Evolutionary conservation across 371 early-diverging fungal genomes (phyloP), one percentile per base, ranked within the genome.

Genomic region (Syncephalis fuscata): DNA sequence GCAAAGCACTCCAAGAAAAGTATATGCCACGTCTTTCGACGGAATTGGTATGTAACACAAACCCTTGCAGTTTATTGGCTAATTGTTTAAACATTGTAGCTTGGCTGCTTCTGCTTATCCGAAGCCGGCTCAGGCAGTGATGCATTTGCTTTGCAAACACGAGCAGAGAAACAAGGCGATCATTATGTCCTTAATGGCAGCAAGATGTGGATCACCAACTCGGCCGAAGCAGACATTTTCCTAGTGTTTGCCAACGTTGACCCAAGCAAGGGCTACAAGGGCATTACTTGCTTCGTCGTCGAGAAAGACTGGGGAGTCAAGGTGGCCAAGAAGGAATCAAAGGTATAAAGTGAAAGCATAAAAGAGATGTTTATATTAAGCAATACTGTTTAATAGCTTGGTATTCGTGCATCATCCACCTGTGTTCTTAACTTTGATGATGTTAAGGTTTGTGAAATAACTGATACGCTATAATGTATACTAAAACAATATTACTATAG

Each of bases 161-260:
- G 78, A 22, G 98, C 98, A 23, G 76, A 71, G 39, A 88, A 88
- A 61, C 70, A 88, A 42, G 92, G 82, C 45, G 88, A 90, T 61
- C 76, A 92, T 61, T 97, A 90, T 56, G 64, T 92, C 46, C 48
- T 97, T 39, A 92, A 82, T 59, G 98, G 92, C 24, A 62, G 71
- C 52, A 96, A 96, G 74, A 87, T 92, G 89, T 85, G 83, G 82
- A 89, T 82, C 59, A 82, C 90, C 57, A 86, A 88, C 68, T 80
- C 83, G 19, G 70, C 58, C 39, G 92, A 93, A 61, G 92, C 95
- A 47, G 92, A 88, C 43, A 80, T 92, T 55, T 96, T 94, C 71
- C 70, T 97, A 39, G 92, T 97, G 17, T 97, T 97, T 73, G 98
- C 98, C 60, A 97, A 89, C 59, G 81, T 88, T 44, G 94, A 92